A percentile compares a stretch with the other conserved stretches of the same genome.
Evolutionary conservation across 768 basidiomycete species (phyloP).

Genomic region (Jaapia argillacea): DNA sequence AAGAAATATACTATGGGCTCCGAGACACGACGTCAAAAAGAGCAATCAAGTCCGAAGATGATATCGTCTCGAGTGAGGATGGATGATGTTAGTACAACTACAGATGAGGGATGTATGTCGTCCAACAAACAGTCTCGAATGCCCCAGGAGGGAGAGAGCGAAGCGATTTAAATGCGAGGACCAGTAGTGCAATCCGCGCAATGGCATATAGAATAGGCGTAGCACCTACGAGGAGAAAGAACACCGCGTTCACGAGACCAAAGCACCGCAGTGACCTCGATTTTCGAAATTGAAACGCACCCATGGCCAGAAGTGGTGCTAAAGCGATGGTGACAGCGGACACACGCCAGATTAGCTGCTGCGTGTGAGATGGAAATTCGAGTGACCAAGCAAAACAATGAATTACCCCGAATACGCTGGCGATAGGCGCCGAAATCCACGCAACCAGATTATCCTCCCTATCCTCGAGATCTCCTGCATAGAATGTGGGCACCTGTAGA

Average conservation of each 20-base stretch:
- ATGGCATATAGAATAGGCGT: too few species aligned
- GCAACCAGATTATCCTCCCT: not conserved
- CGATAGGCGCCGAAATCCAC: not conserved
- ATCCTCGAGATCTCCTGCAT: not conserved
- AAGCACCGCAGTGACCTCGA: too few species aligned
- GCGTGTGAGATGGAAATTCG: not conserved
- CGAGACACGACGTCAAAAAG: too few species aligned
- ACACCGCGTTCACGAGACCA: too few species aligned
- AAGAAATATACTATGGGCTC: too few species aligned
- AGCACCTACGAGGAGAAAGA: too few species aligned
- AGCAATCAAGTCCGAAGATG: too few species aligned
- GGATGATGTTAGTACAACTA: too few species aligned
- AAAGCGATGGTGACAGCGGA: not conserved
- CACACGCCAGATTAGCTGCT: not conserved
- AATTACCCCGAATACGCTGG: not conserved
- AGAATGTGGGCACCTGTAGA: not conserved
- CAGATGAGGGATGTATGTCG: slow-evolving; percentile 16
- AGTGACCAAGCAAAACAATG: not conserved
- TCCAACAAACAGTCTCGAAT: slow-evolving; percentile 2
- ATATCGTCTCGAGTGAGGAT: too few species aligned
- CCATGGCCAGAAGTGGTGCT: too few species aligned
- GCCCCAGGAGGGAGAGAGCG: not conserved
- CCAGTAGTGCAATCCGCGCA: not conserved
- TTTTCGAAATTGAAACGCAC: too few species aligned
- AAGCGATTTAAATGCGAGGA: not conserved